Evolutionary conservation across 2,329 filamentous ascomycete genomes (phyloP), one percentile per base, ranked within the genome.

Genomic region (Myriosclerotinia scirpicola): DNA sequence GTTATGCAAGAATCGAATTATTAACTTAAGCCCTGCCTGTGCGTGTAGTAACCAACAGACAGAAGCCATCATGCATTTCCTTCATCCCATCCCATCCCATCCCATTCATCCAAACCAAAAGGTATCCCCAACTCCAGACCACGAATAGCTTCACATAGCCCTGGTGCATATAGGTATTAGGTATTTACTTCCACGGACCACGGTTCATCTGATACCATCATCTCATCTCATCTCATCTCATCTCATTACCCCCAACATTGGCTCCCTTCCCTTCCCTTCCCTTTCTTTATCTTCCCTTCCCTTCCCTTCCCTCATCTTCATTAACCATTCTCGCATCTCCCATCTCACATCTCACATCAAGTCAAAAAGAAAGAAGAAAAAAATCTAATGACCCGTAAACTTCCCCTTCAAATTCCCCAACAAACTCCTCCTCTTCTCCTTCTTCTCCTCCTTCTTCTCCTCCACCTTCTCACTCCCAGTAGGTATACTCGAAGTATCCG

Each of bases 331-430:
- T n/a, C 20, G 7, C 20, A 48, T 9, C 20, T 15, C 12, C 9
- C 11, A 34, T 22, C 20, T 20, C 30, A 5, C 50, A 3, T 20
- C 20, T 30, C 22, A 54, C 34, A 20, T 5, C 36, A 5, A 6
- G 30, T 34, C 30, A 34, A 34, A 6, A 34, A 34, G 30, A 6
- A 34, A 34, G 30, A 15, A 6, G 3, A 2, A 54, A 36, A 36
- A 30, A n/a, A 1, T 12, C 36, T 26, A 64, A 64, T 56, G 53
- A 22, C 42, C 54, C 5, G 53, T 58, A 15, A 58, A n/a, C 22
- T 67, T 69, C 22, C 63, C 65, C 48, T 58, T 60, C 12, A 62
- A 61, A 11, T 44, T 44, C 3, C 58, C 64, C 59, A 61, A 12
- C n/a, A 58, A 42, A 17, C 42, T 62, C 50, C 40, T 56, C 22